Conservation (phyloP, 108 stramenopile genomes). For the Conticribra guillardii region DNA sequence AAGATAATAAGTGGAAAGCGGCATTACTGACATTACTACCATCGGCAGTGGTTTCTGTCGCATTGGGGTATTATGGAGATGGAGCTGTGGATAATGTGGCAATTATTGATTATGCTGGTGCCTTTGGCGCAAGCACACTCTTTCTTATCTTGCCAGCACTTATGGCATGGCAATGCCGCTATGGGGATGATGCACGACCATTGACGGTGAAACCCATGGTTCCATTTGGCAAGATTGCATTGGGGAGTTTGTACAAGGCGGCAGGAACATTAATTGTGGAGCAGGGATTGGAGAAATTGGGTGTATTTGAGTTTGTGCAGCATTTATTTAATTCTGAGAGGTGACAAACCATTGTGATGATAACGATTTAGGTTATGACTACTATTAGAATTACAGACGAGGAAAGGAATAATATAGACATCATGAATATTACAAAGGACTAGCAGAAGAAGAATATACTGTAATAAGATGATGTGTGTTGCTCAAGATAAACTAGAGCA, state of each 20-base stretch:
- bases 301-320: slow-evolving; percentile 68
- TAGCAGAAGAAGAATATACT: too few relatives aligned
- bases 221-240: slow-evolving; percentile 74
- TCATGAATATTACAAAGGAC: too few relatives aligned
- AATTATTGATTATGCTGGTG: slow-evolving; percentile 72
- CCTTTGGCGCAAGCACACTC: slow-evolving; percentile 72
- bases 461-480: too few relatives aligned
- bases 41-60: slow-evolving; percentile 54
- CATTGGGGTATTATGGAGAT: slow-evolving; percentile 38
- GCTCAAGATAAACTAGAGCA: too few relatives aligned
- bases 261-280: slow-evolving; percentile 78
- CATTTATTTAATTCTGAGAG: too few relatives aligned
- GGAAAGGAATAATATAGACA: too few relatives aligned
- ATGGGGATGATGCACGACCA: slow-evolving; percentile 59
- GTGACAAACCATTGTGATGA: too few relatives aligned
- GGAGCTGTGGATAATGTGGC: slow-evolving; percentile 57
- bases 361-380: too few relatives aligned
- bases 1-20: slow-evolving; percentile 62
- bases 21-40: slow-evolving; percentile 53
- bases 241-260: slow-evolving; percentile 76
- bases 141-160: slow-evolving; percentile 77
- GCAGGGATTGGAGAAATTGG: slow-evolving; percentile 79
- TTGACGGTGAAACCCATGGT: slow-evolving; percentile 56
- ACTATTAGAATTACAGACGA: too few relatives aligned
- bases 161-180: slow-evolving; percentile 80